Evolutionary conservation across 2,329 filamentous ascomycete species (phyloP), one percentile per base, ranked within the genome.

Genomic region (Xylaria sp.): DNA sequence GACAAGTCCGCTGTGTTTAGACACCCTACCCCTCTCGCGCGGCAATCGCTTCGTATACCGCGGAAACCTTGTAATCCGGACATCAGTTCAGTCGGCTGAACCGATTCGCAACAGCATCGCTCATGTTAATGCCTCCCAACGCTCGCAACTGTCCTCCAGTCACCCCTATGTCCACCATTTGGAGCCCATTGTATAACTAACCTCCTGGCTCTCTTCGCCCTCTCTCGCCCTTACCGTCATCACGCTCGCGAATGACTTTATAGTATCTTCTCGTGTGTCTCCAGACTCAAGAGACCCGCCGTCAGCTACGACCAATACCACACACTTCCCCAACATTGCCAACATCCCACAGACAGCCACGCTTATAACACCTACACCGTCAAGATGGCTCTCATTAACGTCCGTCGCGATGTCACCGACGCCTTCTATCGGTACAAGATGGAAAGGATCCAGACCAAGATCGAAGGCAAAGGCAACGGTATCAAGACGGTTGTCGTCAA

Each of bases 401-500:
- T 98, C 85, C 94, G 94, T 84, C 94, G 93, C 84, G 95, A 98
- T 92, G 92, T 97, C 86, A 92, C 91, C 87, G 96, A 99, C 86
- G 92, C 92, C 85, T 99, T 98, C 90, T 99, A 99, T 87, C 96
- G 96, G 83, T 99, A 99, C 91, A 99, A 99, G 90, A 99, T 99
- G 96, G 96, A 98, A 87, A 92, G 91, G 78, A 87, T 99, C 81
- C 94, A 97, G 88, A 97, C 96, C 83, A 99, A 99, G 89, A 97
- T 99, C 78, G 96, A 99, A 86, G 96, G 96, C 85, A 99, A 99
- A 85, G 96, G 96, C 76, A 99, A 99, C 86, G 96, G 96, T 81
- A 99, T 99, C 90, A 99, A 99, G 88, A 99, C 88, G 78, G 96
- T 99, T 79, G 91, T 99, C 77, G 94, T 97, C 88, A 99, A 99